Base-by-base conservation (phyloP, 2,329 filamentous ascomycete species). In the Chaetomiaceae sp. region DNA sequence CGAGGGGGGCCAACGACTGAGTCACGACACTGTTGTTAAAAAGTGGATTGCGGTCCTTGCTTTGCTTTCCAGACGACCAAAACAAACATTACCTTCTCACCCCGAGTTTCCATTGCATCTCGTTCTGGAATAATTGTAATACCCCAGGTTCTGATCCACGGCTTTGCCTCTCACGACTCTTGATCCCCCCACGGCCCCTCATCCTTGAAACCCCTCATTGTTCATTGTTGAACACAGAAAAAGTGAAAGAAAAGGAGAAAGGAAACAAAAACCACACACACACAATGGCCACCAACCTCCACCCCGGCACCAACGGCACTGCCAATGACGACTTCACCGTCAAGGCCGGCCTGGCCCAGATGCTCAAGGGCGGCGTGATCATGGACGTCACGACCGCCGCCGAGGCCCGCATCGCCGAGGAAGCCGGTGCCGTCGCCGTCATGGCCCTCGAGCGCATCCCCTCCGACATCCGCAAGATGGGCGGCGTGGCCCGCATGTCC, bases 301-400 rank as follows among this genome's bases (percentile, higher is more conserved):
- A 51, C 44, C 38, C 49, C 25, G 23, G 3, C 23, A 38, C 44
- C 17, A 46, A 43, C 30, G 43, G 43, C 31, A 12, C 31, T 13
- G 23, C 38, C 53, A 47, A 39, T 33, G 60, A 62, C 40, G 50
- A 82, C 70, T 95, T 96, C 71, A 85, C 85, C 60, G 85, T 96
- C 79, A 99, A 99, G 81, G 87, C 89, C 48, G 93, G 92, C 53
- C 78, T 99, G 58, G 93, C 93, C 20, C 87, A 95, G 72, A 99
- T 99, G 93, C 77, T 97, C 72, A 96, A 97, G 79, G 93, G 93
- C 68, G 93, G 93, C 64, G 93, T 99, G 59, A 99, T 99, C 73
- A 99, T 99, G 93, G 93, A 99, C 72, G 93, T 97, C 52, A 89
- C 95, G 57, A 89, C 92, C 69, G 88, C 90, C 21, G 87, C 89